Evolutionary conservation across 768 basidiomycete genomes (phyloP), one percentile per base, ranked within the genome.

Genomic region (Lepiota venenata): DNA sequence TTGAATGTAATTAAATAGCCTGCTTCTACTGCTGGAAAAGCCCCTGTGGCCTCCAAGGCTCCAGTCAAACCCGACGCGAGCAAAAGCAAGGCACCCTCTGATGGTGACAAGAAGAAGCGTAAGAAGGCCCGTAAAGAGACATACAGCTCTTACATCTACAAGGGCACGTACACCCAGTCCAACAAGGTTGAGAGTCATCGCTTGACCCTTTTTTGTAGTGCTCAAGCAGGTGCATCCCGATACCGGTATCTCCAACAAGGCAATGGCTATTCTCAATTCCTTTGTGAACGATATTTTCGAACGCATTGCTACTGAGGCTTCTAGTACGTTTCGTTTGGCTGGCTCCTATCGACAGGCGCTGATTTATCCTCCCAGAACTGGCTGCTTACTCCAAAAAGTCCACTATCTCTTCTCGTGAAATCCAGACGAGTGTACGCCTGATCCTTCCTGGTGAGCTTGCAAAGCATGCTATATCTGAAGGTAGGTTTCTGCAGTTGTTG

Each of bases 231-330:
- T 98, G 56, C 96, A 98, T 78, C 93, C 95, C 48, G 96, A 98
- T 67, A 98, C 93, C 47, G 96, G 95, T 87, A 98, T 98, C 76
- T 95, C 94, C 52, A 98, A 97, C 85, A 96, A 96, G 80, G 93
- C 93, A 18, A 95, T 96, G 92, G 89, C 93, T 57, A 95, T 97
- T 67, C 74, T 97, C 54, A 96, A 96, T 80, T 91, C 88, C 55
- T 97, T 97, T 67, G 93, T 97, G 65, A 94, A 94, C 64, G 93
- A 97, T 63, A 96, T 93, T 61, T 93, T 93, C 60, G 91, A 93
- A 67, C 89, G 91, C n/a, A 92, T 94, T 63, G 91, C 91, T 10
- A 84, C 87, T 0, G 92, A 94, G 67, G 92, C 91, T 37, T 92
- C 91, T 52, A 93, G 89, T 91, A 62, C 38, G 88, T 80, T 3